Base-by-base conservation (phyloP, 768 basidiomycete genomes). In the Agrocybe praecox region DNA sequence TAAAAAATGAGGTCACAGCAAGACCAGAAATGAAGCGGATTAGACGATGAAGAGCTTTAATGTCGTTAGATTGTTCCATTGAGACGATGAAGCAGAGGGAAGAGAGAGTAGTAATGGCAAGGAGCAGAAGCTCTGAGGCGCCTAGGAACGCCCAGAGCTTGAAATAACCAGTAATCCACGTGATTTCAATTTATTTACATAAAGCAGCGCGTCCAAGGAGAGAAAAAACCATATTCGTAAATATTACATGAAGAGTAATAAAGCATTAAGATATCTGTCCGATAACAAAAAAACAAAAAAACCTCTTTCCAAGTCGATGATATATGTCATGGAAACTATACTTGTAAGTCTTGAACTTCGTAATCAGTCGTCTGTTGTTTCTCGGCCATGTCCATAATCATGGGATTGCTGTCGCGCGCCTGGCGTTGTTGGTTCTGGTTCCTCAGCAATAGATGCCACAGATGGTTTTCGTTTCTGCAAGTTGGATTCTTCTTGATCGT, bases 1-100 rank as follows among this genome's bases (percentile, higher is more conserved):
- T 85, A 79, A 96, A 98, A 79, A 98, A 98, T 6, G 91, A 89
- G 69, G 84, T 79, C 11, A 93, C 82, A 2, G 93, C 89, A 73
- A 86, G 84, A 29, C 80, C 75, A 21, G 95, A 89, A 48, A 95
- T 72, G 45, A 75, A 75, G 52, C 90, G 85, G 57, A 97, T 79
- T 34, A 91, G 66, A 47, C 83, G 80, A 75, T 96, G 95, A 57
- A 88, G 70, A 44, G 82, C 57, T 64, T 78, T 75, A 21, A 72
- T 58, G 52, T 67, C 66, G 51, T 78, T 74, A 21, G 73, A 71
- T 74, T 69, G 61, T 15, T 52, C 40, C 62, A 67, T 67, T 40
- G 36, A 40, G 36, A 40, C 6, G 57, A 55, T 34, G 52, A 46
- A 26, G 40, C 55, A 51, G n/a, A n/a, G n/a, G n/a, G n/a, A n/a